A percentile compares a stretch with the other conserved stretches of the same genome.
These are phyloP conservation scores for Pythium aphanidermatum DNA, from an alignment of 352 stramenopile species.

Conservation along the genomic window DNA sequence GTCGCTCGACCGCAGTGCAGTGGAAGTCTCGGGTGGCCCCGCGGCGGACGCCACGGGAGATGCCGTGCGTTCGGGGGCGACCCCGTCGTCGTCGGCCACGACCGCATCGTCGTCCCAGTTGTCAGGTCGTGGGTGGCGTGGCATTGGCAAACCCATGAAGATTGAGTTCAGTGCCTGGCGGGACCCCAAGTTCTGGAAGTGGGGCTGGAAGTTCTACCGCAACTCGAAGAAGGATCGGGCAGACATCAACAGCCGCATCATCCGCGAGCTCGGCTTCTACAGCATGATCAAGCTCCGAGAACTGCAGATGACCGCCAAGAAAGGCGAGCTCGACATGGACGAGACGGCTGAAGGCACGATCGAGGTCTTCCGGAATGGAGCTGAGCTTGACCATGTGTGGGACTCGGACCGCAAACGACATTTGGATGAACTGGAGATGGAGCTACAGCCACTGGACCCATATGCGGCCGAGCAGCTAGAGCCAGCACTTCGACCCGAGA, in stretches of 20 bases:
- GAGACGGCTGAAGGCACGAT: slow-evolving; percentile 80
- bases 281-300: slow-evolving; percentile 82
- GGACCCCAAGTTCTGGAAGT: slow-evolving; percentile 85
- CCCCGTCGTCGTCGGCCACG: slow-evolving; percentile 1
- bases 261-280: slow-evolving; percentile 82
- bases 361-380: slow-evolving; percentile 58
- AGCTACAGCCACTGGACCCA: slow-evolving; percentile 55
- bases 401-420: slow-evolving; percentile 67
- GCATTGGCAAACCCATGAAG: slow-evolving; percentile 73
- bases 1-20: slow-evolving; percentile 7
- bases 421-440: slow-evolving; percentile 71
- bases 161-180: slow-evolving; percentile 76
- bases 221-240: slow-evolving; percentile 71
- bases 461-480: slow-evolving; percentile 62
- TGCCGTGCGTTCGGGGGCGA: slow-evolving; percentile 6
- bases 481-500: slow-evolving; percentile 41
- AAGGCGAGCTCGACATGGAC: slow-evolving; percentile 82
- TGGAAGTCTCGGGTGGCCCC: slow-evolving; percentile 27
- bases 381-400: slow-evolving; percentile 60
- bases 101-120: neutral
- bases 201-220: slow-evolving; percentile 79
- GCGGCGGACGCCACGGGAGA: slow-evolving; percentile 30
- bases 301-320: slow-evolving; percentile 66
- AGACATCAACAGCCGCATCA: slow-evolving; percentile 73
- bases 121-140: slow-evolving; percentile 10